Percentiles rank a stretch among this genome's conserved stretches.
Conservation (phyloP, 2,329 filamentous ascomycete species). For the Cercospora canescens region DNA sequence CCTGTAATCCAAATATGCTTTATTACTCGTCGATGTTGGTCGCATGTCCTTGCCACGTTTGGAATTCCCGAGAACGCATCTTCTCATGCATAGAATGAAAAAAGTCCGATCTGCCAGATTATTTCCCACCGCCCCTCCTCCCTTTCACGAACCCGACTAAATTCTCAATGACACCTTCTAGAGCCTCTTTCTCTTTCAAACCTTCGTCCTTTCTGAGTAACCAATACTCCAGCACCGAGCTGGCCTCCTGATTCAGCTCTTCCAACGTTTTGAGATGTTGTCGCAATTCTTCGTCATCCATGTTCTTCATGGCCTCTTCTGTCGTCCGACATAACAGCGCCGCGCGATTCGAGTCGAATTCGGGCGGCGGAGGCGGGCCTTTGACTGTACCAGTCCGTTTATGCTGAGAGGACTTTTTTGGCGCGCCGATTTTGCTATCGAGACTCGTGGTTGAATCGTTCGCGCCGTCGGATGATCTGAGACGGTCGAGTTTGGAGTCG, state of each 20-base stretch:
- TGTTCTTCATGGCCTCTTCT: slow-evolving; percentile 75
- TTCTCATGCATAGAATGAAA: no score
- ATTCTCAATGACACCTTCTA: slow-evolving; percentile 96
- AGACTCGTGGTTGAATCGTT: slow-evolving; percentile 36
- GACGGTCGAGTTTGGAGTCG: slow-evolving; percentile 36
- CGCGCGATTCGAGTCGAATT: slow-evolving; percentile 76
- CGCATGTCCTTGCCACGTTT: no score
- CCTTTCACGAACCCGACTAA: slow-evolving; percentile 68
- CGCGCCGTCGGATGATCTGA: slow-evolving; percentile 34
- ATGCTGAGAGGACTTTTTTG: slow-evolving; percentile 20
- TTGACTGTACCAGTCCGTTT: slow-evolving; percentile 44
- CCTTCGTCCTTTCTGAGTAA: slow-evolving; percentile 81
- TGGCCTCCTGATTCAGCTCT: slow-evolving; percentile 68
- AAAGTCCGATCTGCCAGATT: background rate
- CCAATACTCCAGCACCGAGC: slow-evolving; percentile 84
- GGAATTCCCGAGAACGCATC: no score
- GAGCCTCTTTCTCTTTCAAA: slow-evolving; percentile 85
- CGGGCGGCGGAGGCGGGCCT: slow-evolving; percentile 68
- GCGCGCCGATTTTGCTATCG: slow-evolving; percentile 32
- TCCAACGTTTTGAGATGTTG: slow-evolving; percentile 70
- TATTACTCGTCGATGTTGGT: no score
- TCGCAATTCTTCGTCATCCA: slow-evolving; percentile 75
- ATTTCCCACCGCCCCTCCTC: slow-evolving; percentile 55
- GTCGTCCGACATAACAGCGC: slow-evolving; percentile 80
- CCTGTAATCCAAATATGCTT: no score